phyloP scores from a whole-genome alignment of 2,329 filamentous ascomycete species.

The Cercospora nicotianae region DNA sequence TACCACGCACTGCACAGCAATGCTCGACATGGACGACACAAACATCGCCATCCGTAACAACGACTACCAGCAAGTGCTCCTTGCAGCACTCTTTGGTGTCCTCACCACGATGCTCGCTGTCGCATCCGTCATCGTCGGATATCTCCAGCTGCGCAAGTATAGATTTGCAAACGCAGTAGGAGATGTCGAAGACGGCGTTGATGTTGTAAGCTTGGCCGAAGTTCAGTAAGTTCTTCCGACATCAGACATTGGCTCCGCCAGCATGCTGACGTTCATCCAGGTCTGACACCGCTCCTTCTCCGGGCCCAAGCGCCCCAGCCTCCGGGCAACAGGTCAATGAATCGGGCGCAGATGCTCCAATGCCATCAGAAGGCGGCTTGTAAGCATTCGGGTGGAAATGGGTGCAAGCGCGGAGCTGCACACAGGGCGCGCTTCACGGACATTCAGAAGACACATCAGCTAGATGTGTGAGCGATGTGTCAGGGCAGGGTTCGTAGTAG shows the following conservation, averaged over 20 bases:
- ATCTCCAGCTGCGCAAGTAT: neutral
- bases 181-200: neutral
- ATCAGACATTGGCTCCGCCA: neutral
- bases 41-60: neutral
- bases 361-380: no score
- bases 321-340: neutral
- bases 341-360: neutral
- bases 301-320: no score
- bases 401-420: no score
- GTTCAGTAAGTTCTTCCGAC: neutral
- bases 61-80: neutral
- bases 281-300: rapidly evolving
- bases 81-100: neutral
- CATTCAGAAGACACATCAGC: no score
- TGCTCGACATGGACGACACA: neutral
- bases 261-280: neutral
- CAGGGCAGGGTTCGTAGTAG: no score
- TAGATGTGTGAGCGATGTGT: no score
- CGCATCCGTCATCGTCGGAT: neutral
- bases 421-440: no score
- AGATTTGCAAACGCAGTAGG: neutral
- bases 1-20: no score
- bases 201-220: neutral
- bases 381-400: no score
- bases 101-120: neutral